These are phyloP conservation scores for Sporisorium reilianum DNA, from an alignment of 1,284 basidiomycete species.

Conservation along the genomic window DNA sequence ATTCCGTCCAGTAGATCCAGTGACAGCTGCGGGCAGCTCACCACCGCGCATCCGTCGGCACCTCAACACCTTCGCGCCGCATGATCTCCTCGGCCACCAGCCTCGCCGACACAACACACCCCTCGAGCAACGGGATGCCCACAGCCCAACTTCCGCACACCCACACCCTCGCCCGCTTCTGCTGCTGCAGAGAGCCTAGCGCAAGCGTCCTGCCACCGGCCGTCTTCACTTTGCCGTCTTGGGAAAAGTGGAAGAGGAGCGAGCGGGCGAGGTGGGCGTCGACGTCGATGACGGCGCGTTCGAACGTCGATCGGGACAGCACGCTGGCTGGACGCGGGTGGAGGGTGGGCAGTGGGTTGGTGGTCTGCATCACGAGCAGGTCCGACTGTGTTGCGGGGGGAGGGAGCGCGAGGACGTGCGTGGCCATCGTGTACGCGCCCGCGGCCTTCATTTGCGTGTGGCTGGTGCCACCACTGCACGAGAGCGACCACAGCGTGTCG, in stretches of 20 bases:
- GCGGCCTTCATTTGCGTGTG: background rate
- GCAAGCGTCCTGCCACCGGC: slow-evolving; percentile 5
- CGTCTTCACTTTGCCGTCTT: background rate
- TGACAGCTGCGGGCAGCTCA: too few species aligned
- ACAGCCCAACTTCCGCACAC: slow-evolving; percentile 30
- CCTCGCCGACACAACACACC: slow-evolving; percentile 27
- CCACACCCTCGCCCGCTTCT: slow-evolving; percentile 8
- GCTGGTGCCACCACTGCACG: background rate
- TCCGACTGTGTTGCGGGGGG: background rate
- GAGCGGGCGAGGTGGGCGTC: slow-evolving; percentile 16
- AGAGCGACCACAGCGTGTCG: slow-evolving; percentile 3
- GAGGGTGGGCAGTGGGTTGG: slow-evolving; percentile 54
- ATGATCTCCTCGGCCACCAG: slow-evolving; percentile 25
- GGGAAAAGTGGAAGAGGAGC: slow-evolving; percentile 10
- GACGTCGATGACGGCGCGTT: slow-evolving; percentile 55
- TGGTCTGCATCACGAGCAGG: slow-evolving; percentile 59
- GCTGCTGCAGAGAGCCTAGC: slow-evolving; percentile 20
- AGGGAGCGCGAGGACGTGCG: slow-evolving; percentile 45
- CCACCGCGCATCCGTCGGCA: slow-evolving; percentile 3
- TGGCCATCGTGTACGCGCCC: slow-evolving; percentile 57
- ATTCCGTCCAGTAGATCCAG: too few species aligned
- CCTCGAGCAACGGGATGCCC: slow-evolving; percentile 40
- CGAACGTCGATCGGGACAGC: slow-evolving; percentile 50
- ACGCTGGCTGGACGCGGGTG: slow-evolving; percentile 26
- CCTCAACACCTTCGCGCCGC: background rate